Conservation (phyloP, 2,329 filamentous ascomycete species). For the Nannizziopsis barbatae region DNA sequence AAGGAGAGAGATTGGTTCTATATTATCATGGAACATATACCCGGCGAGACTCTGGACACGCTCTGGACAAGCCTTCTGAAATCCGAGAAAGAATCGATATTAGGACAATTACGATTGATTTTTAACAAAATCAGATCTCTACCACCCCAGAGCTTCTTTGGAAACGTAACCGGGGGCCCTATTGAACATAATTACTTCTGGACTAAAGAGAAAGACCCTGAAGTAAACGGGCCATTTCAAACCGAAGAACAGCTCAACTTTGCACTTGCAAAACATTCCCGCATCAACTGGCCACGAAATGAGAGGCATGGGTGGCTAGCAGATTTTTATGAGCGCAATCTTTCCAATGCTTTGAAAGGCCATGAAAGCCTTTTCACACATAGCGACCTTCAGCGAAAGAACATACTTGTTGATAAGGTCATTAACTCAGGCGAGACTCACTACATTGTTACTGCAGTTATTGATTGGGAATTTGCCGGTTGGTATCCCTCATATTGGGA, state of each 20-base stretch:
- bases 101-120: conserved; percentile 14
- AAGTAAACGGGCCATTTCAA: conserved; percentile 22
- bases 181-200: conserved; percentile 23
- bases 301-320: conserved; percentile 17
- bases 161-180: conserved; percentile 19
- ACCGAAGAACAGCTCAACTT: conserved; percentile 22
- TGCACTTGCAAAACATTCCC: conserved; percentile 21
- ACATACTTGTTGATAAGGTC: conserved; percentile 21
- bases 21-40: conserved; percentile 9
- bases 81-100: conserved; percentile 15
- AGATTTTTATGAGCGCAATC: conserved; percentile 19
- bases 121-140: conserved; percentile 21
- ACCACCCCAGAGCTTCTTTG: conserved; percentile 20
- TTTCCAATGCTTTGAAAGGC: conserved; percentile 18
- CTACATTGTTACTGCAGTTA: neutral
- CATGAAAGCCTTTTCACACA: conserved; percentile 23
- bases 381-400: conserved; percentile 24
- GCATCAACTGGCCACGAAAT: conserved; percentile 12
- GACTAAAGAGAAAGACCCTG: conserved; percentile 17
- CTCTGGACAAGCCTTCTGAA: conserved; percentile 15
- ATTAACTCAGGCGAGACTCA: neutral
- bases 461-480: conserved; percentile 26
- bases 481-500: conserved; percentile 16
- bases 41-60: conserved; percentile 8
- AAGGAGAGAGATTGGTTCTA: neutral